Percentiles rank a stretch among this genome's conserved stretches.
Evolutionary conservation across 345 rosid species (phyloP).

Genomic region (Populus euphratica): DNA sequence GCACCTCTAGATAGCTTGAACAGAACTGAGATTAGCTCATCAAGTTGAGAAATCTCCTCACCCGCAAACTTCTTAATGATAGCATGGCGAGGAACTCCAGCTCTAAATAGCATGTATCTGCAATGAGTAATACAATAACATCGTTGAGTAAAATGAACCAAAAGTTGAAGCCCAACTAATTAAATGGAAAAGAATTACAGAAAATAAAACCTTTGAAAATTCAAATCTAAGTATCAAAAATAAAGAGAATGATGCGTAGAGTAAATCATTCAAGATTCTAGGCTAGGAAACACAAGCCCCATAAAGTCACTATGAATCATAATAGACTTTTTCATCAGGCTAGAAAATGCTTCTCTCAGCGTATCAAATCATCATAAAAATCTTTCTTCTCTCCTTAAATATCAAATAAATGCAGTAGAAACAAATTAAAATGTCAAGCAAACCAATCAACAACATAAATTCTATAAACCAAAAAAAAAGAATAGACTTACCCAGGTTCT

Average conservation of each 20-base stretch:
- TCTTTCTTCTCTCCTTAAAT: not conserved
- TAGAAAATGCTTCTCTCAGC: not conserved
- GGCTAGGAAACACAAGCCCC: not conserved
- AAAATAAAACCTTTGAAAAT: not conserved
- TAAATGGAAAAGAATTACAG: not conserved
- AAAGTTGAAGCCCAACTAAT: not conserved
- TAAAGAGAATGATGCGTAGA: not conserved
- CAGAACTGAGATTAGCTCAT: slow-evolving; percentile 61
- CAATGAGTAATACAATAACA: slow-evolving; percentile 15
- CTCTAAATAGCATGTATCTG: slow-evolving; percentile 93
- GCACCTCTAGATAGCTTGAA: slow-evolving; percentile 72
- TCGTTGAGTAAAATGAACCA: too few relatives aligned
- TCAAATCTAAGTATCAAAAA: not conserved
- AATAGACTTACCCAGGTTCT: slow-evolving; percentile 73
- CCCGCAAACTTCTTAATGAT: slow-evolving; percentile 87
- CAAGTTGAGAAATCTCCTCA: slow-evolving; percentile 66
- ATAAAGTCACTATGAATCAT: not conserved
- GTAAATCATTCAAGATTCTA: not conserved
- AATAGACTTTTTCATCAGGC: not conserved
- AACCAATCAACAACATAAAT: not conserved
- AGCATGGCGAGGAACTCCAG: slow-evolving; percentile 98
- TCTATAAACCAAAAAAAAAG: not conserved
- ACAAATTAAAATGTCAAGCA: not conserved
- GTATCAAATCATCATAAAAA: not conserved
- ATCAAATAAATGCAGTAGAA: not conserved